phyloP scores from a whole-genome alignment of 2,329 filamentous ascomycete genomes.

The Pezicula rhizophila region DNA sequence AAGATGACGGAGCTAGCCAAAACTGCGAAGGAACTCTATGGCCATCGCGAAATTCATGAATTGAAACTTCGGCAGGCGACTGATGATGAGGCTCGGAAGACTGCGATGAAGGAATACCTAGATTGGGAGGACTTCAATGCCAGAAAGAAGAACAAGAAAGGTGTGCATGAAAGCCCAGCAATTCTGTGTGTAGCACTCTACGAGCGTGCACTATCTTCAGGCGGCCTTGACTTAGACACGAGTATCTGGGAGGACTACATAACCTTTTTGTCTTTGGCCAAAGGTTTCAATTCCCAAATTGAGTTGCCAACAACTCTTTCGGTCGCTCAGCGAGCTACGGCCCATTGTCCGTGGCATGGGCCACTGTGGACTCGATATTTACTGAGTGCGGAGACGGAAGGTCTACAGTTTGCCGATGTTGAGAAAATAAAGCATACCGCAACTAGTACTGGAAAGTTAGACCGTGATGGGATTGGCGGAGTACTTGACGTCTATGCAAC shows the following conservation, averaged over 20 bases:
- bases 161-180: slow-evolving; percentile 37
- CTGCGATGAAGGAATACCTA: slow-evolving; percentile 61
- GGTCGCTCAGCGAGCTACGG: slow-evolving; percentile 73
- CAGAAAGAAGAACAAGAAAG: slow-evolving; percentile 45
- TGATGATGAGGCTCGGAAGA: slow-evolving; percentile 48
- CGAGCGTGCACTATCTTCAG: slow-evolving; percentile 62
- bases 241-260: slow-evolving; percentile 74
- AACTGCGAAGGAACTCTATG: slow-evolving; percentile 57
- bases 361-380: slow-evolving; percentile 87
- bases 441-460: slow-evolving; percentile 77
- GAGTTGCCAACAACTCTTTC: slow-evolving; percentile 51
- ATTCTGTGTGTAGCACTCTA: slow-evolving; percentile 62
- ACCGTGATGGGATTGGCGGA: slow-evolving; percentile 79
- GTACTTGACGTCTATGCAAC: slow-evolving; percentile 87
- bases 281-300: slow-evolving; percentile 26
- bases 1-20: slow-evolving; percentile 57
- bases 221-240: slow-evolving; percentile 65
- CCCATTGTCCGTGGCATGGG: slow-evolving; percentile 91
- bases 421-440: slow-evolving; percentile 89
- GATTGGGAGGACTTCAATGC: slow-evolving; percentile 64
- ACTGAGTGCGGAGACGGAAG: slow-evolving; percentile 73
- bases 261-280: slow-evolving; percentile 20
- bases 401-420: slow-evolving; percentile 70
- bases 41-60: slow-evolving; percentile 62
- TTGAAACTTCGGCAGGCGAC: slow-evolving; percentile 55